phyloP scores from a whole-genome alignment of 352 stramenopile species.

The Aphanomyces euteiches region DNA sequence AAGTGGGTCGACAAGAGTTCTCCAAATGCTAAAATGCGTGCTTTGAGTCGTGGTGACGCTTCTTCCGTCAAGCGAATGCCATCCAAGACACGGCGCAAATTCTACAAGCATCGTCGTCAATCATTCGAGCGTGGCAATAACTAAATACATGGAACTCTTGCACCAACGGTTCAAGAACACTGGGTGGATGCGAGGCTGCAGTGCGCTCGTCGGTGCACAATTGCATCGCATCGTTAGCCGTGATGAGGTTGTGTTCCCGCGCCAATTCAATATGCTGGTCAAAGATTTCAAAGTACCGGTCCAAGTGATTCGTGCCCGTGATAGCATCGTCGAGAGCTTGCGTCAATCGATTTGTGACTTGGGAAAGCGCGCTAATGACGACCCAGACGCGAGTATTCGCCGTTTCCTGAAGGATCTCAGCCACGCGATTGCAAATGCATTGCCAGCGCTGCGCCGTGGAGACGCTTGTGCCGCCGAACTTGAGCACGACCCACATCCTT shows the following conservation, averaged over 20 bases:
- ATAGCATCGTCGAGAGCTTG: slow-evolving; percentile 50
- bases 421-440: slow-evolving; percentile 72
- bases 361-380: slow-evolving; percentile 81
- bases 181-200: slow-evolving; percentile 23
- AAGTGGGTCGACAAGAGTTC: slow-evolving; percentile 82
- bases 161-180: slow-evolving; percentile 55
- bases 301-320: slow-evolving; percentile 41
- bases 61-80: slow-evolving; percentile 85
- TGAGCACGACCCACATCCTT: slow-evolving; percentile 81
- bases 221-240: slow-evolving; percentile 40
- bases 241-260: slow-evolving; percentile 56
- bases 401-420: slow-evolving; percentile 45
- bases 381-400: slow-evolving; percentile 67
- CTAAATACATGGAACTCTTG: slow-evolving; percentile 55
- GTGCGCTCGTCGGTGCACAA: slow-evolving; percentile 1
- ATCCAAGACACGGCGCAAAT: slow-evolving; percentile 77
- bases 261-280: slow-evolving; percentile 70
- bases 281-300: slow-evolving; percentile 49
- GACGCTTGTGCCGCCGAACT: slow-evolving; percentile 87
- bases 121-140: background rate
- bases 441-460: slow-evolving; percentile 71
- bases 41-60: slow-evolving; percentile 79
- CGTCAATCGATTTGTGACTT: slow-evolving; percentile 85
- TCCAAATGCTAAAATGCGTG: slow-evolving; percentile 77
- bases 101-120: slow-evolving; percentile 29